Evolutionary conservation across 441 rosid genomes (phyloP).

Genomic region (Eutrema salsugineum): DNA sequence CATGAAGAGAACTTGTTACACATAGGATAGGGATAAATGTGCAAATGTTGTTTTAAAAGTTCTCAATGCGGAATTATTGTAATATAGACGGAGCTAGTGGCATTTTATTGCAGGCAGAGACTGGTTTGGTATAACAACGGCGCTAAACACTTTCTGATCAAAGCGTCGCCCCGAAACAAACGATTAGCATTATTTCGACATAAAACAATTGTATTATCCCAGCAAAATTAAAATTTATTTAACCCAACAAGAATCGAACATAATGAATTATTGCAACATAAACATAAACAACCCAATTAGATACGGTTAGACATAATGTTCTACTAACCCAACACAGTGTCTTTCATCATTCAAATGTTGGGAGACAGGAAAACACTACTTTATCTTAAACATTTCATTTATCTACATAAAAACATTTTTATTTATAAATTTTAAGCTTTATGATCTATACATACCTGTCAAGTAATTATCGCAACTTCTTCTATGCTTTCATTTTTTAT

Average conservation of each 20-base stretch:
- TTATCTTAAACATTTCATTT: neutral
- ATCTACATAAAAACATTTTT: too few relatives aligned
- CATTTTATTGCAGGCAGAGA: neutral
- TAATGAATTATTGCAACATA: constrained; percentile 2
- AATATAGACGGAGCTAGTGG: neutral
- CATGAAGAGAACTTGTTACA: neutral
- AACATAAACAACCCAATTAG: neutral
- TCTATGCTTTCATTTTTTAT: too few relatives aligned
- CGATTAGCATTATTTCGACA: constrained; percentile 1
- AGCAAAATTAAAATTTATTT: neutral
- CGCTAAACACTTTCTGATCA: neutral
- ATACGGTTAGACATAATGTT: neutral
- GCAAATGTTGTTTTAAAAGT: neutral
- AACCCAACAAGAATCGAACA: neutral
- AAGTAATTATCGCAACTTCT: too few relatives aligned
- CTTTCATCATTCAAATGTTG: neutral
- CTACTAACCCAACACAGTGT: neutral
- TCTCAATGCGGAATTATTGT: neutral
- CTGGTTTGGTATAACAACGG: neutral
- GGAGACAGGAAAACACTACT: neutral
- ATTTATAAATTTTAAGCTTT: too few relatives aligned
- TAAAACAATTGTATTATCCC: neutral
- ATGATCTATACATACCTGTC: neutral
- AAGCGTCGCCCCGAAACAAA: neutral
- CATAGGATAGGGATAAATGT: neutral